phyloP scores from a whole-genome alignment of 164 flowering plant genomes.

The Saururus chinensis region DNA sequence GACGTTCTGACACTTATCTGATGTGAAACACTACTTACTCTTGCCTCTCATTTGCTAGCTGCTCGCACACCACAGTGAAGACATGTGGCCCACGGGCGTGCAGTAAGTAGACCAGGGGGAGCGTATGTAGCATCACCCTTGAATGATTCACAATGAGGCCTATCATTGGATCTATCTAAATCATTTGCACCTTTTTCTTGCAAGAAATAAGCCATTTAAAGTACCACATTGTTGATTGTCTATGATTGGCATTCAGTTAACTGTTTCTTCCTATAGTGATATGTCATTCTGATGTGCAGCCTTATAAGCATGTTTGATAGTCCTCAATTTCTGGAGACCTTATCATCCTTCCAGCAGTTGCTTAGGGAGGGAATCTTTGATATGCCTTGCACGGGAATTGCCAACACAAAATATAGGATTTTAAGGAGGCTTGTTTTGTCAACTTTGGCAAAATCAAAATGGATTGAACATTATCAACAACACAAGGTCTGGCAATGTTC shows the following conservation, averaged over 20 bases:
- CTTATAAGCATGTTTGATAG: conserved; percentile 70
- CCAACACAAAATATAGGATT: conserved; percentile 44
- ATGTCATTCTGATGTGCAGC: conserved; percentile 30
- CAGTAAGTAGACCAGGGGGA: no score
- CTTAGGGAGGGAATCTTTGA: conserved; percentile 78
- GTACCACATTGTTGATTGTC: background rate
- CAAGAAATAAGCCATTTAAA: background rate
- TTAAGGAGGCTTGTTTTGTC: conserved; percentile 53
- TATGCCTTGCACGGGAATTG: conserved; percentile 35
- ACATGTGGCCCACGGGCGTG: no score
- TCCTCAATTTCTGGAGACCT: conserved; percentile 52
- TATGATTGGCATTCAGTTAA: background rate
- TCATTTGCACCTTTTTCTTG: background rate
- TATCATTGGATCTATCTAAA: background rate
- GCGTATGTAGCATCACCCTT: background rate
- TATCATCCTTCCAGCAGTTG: conserved; percentile 60
- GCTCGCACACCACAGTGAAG: background rate
- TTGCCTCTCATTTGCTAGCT: background rate
- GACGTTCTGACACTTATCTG: background rate
- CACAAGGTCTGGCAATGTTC: conserved; percentile 43
- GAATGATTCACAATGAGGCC: background rate
- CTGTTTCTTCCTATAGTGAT: background rate
- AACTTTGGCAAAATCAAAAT: conserved; percentile 46
- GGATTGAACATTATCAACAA: conserved; percentile 55
- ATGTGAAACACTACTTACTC: background rate